These are phyloP conservation scores for Lenwebbia sp. DNA, from an alignment of 345 rosid genomes.

Conservation along the genomic window DNA sequence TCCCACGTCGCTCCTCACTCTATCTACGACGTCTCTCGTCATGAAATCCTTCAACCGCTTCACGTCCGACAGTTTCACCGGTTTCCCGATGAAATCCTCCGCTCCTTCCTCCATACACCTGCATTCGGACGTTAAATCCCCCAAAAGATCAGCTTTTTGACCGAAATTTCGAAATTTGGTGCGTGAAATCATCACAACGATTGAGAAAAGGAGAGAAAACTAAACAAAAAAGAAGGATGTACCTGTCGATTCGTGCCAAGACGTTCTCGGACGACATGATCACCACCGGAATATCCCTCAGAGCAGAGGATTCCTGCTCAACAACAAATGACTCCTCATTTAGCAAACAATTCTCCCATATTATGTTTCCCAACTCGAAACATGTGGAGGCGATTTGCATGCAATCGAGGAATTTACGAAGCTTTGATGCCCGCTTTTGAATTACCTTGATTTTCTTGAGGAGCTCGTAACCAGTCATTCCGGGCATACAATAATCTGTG, in stretches of 20 bases:
- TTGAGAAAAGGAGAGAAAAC: background rate
- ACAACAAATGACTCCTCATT: background rate
- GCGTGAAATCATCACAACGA: background rate
- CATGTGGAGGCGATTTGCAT: background rate
- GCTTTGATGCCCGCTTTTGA: background rate
- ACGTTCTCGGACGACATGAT: conserved; percentile 95
- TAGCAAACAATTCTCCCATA: background rate
- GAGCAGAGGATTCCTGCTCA: conserved; percentile 65
- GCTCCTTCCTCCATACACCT: conserved; percentile 98
- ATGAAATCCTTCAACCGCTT: conserved; percentile 53
- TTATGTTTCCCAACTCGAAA: background rate
- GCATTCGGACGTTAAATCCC: background rate
- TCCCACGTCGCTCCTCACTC: background rate
- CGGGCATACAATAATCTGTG: conserved; percentile 98
- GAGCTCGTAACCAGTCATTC: conserved; percentile 95
- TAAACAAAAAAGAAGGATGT: background rate
- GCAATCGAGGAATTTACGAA: background rate
- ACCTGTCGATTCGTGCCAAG: conserved; percentile 77
- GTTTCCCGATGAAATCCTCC: conserved; percentile 78
- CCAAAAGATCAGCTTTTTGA: background rate
- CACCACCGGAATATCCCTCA: conserved; percentile 75
- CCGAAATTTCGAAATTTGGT: background rate
- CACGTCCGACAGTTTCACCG: conserved; percentile 87
- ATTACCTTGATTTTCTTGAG: conserved; percentile 86
- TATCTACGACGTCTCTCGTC: conserved; percentile 24